phyloP scores from a whole-genome alignment of 108 stramenopile species.

The Nannochloropsis oceanica region DNA sequence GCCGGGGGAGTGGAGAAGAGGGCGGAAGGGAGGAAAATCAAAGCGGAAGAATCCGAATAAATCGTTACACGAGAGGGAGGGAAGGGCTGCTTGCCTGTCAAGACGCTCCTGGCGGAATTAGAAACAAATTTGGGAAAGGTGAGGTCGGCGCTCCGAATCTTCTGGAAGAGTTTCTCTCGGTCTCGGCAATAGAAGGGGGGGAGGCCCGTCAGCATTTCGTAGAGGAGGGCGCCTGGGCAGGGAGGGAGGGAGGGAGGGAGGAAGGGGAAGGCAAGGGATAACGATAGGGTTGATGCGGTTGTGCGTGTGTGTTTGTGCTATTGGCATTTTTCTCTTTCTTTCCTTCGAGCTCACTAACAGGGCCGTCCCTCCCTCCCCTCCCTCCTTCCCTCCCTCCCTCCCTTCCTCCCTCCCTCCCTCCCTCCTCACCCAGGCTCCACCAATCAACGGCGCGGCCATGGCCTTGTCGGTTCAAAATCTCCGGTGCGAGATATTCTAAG shows the following conservation, averaged over 20 bases:
- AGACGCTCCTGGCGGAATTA: background rate
- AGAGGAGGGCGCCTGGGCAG: conserved; percentile 86
- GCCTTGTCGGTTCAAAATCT: conserved; percentile 72
- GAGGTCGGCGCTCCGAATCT: conserved; percentile 72
- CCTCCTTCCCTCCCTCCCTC: too few relatives aligned
- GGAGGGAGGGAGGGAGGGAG: too few relatives aligned
- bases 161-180: conserved; percentile 82
- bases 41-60: background rate
- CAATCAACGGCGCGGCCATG: conserved; percentile 67
- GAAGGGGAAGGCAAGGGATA: too few relatives aligned
- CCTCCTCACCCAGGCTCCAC: conserved; percentile 98
- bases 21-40: background rate
- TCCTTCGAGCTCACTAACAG: too few relatives aligned
- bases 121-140: conserved; percentile 59
- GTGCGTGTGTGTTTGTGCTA: too few relatives aligned
- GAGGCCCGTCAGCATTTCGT: conserved; percentile 93
- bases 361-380: too few relatives aligned
- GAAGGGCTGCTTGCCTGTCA: background rate
- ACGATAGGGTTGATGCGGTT: too few relatives aligned
- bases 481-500: conserved; percentile 89
- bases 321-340: too few relatives aligned
- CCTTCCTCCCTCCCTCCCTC: too few relatives aligned
- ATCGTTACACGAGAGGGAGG: background rate
- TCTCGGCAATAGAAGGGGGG: conserved; percentile 96
- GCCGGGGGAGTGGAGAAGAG: background rate